Evolutionary conservation across 2,329 filamentous ascomycete genomes (phyloP), one percentile per base, ranked within the genome.

Genomic region (Thielaviopsis ethacetica): DNA sequence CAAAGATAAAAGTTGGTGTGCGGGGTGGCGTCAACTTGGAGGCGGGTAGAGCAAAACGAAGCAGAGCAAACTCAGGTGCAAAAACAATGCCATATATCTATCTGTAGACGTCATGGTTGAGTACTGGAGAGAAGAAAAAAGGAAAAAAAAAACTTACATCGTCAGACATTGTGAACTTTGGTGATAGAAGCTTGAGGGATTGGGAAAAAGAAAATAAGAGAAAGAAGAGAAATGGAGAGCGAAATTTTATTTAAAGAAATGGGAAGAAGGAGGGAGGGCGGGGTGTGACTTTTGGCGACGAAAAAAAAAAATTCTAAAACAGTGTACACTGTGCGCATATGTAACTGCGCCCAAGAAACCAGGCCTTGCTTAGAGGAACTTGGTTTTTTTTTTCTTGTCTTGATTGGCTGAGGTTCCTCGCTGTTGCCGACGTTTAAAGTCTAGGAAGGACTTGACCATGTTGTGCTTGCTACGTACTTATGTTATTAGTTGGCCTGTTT

Each of bases 131-230:
- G 41, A n/a, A n/a, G n/a, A n/a, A n/a, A n/a, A n/a, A n/a, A n/a
- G n/a, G 24, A 26, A 26, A 26, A 26, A 26, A 49, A 21, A 21
- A 62, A 71, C 77, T 75, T 73, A 80, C 78, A 69, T 79, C 77
- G 64, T 80, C 78, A 67, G 78, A 71, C 79, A 82, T 82, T 68
- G 72, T 80, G 77, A 75, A 70, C 70, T 70, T 71, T 71, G 56
- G 54, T 56, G 47, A 41, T 57, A 64, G 64, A 66, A 68, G 65
- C 66, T 65, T 63, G 63, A 61, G 54, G 62, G 62, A 66, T 63
- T 65, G 63, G 63, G 61, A 64, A 64, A 63, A 63, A 62, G 62
- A 63, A 63, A 62, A 64, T 64, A 65, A 60, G 62, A 62, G 61
- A 59, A 57, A 63, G 60, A 62, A 59, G 60, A 52, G 59, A 61